Conservation (phyloP, 179 eudicot genomes). For the Nepenthes alata region DNA sequence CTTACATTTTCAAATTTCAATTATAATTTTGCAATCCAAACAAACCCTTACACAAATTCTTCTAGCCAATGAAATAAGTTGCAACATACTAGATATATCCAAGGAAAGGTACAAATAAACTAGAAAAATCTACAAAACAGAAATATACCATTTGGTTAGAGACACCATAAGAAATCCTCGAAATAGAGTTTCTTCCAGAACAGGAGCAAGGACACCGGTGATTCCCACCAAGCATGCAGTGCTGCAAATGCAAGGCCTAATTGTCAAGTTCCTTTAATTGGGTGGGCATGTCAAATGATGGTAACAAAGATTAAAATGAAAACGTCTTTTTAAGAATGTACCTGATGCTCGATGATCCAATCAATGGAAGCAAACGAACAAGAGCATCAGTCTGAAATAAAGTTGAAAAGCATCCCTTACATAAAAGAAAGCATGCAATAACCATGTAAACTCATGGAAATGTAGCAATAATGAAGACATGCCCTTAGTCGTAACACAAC, state of each 20-base stretch:
- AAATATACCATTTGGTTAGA: conserved; percentile 68
- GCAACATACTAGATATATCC: neutral
- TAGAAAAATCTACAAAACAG: neutral
- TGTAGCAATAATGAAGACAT: no score
- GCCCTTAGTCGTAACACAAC: no score
- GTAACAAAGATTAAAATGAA: neutral
- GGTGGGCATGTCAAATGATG: neutral
- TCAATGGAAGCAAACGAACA: conserved; percentile 72
- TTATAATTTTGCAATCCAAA: no score
- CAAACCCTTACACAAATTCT: neutral
- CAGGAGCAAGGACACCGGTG: conserved; percentile 82
- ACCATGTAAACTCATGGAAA: neutral
- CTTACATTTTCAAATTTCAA: no score
- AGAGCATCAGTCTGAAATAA: conserved; percentile 79
- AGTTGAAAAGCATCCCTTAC: conserved; percentile 6
- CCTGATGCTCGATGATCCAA: conserved; percentile 85
- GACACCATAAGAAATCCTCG: conserved; percentile 89
- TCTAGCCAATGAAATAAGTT: neutral
- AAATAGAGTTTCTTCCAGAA: conserved; percentile 91
- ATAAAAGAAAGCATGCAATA: neutral
- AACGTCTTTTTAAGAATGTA: conserved; percentile 12
- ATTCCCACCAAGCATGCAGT: conserved; percentile 73
- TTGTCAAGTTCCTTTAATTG: neutral
- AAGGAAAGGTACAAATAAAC: neutral
- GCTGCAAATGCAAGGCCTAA: conserved; percentile 25